Evolutionary conservation across 352 stramenopile species (phyloP), one percentile per base, ranked within the genome.

Genomic region (Globisporangium megalacanthum): DNA sequence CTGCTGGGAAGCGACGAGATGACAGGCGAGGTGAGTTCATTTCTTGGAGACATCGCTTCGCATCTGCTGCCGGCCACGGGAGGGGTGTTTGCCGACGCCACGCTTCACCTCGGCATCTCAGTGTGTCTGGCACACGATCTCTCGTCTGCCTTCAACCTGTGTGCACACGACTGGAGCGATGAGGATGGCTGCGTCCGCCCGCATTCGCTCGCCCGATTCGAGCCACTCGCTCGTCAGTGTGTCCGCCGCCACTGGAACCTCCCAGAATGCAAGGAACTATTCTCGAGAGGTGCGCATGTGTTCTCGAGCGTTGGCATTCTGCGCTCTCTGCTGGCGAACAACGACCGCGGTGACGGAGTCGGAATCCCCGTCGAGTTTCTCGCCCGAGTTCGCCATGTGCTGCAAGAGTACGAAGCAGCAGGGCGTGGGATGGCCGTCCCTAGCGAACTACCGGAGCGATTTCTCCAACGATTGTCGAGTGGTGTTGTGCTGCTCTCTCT

Each of bases 401-500:
- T 85, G 17, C 41, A 49, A 4, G 75, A 83, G 49, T 87, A 85
- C 31, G 76, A 84, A 39, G 48, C 60, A 35, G 68, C 82, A 14
- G 72, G 69, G 11, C 35, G 52, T 19, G 54, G 57, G 5, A 56
- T 50, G n/a, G 50, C 47, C 25, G 45, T 35, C 19, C 51, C n/a
- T 58, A 33, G 17, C 6, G 20, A 53, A 9, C 47, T 61, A 15
- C 39, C 33, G 35, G 69, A 79, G 29, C 62, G 53, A 37, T 70
- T 70, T 41, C 37, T 76, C 25, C 66, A 64, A 50, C 60, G 57
- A 0, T 58, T 81, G 0, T 61, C 69, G 36, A 55, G 45, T 5
- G 49, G 35, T 14, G 60, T 76, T 8, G 56, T 59, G 4, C 31
- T 83, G 31, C 48, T 83, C 10, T 66, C 65, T 20, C 72, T 83